Conservation (phyloP, 768 basidiomycete genomes). For the Saitozyma podzolica region DNA sequence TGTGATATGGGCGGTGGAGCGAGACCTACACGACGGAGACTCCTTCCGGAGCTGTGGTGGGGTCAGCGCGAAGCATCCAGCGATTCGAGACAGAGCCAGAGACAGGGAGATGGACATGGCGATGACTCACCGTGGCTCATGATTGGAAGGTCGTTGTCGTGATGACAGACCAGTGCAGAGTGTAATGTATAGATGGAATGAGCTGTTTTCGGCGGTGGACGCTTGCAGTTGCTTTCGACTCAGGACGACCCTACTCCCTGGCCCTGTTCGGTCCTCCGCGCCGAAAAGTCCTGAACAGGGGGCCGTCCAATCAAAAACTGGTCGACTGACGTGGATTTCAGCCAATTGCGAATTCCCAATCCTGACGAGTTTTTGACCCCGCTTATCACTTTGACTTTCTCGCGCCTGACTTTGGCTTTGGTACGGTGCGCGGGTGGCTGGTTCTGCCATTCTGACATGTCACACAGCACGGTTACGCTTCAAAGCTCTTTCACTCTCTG, state of each 20-base stretch:
- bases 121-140: constrained; percentile 11
- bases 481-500: no score
- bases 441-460: background rate
- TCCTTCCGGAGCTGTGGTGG: constrained; percentile 42
- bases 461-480: background rate
- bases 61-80: background rate
- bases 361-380: background rate
- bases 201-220: constrained; percentile 7
- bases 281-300: background rate
- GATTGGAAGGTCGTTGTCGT: background rate
- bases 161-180: no score
- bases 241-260: background rate
- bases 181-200: background rate
- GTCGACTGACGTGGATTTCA: no score
- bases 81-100: background rate
- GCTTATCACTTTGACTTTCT: background rate
- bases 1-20: background rate
- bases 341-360: no score
- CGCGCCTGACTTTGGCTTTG: constrained; percentile 1
- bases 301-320: no score
- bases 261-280: background rate
- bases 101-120: background rate
- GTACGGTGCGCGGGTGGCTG: background rate
- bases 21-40: constrained; percentile 48
- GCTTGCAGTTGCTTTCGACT: background rate